phyloP scores from a whole-genome alignment of 192 early-diverging fungal species.

The Anaeromyces robustus region DNA sequence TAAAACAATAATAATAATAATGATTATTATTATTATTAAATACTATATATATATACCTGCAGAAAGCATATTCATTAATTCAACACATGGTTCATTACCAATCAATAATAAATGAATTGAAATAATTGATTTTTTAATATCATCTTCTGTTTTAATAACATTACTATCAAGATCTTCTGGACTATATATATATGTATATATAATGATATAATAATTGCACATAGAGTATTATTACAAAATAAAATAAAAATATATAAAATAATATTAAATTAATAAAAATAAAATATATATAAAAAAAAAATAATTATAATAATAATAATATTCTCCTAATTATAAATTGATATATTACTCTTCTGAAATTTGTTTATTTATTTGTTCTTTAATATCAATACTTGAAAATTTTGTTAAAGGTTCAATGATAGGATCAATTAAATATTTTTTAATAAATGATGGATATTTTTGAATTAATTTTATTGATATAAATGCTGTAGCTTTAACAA shows the following conservation, averaged over 20 bases:
- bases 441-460: conserved; percentile 23
- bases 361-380: background rate
- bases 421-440: conserved; percentile 27
- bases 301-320: too few relatives aligned
- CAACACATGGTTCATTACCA: conserved; percentile 37
- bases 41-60: background rate
- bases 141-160: conserved; percentile 20
- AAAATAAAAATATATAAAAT: too few relatives aligned
- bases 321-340: too few relatives aligned
- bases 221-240: too few relatives aligned
- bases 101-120: conserved; percentile 36
- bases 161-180: background rate
- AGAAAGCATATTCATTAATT: conserved; percentile 22
- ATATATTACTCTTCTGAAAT: background rate
- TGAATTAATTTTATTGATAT: conserved; percentile 27
- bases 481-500: conserved; percentile 18
- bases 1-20: too few relatives aligned
- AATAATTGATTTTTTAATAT: conserved; percentile 21
- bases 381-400: background rate
- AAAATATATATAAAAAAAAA: too few relatives aligned
- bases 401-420: conserved; percentile 17
- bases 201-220: too few relatives aligned
- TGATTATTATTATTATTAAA: too few relatives aligned
- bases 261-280: too few relatives aligned
- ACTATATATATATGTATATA: conserved; percentile 15